phyloP scores from a whole-genome alignment of 352 stramenopile genomes.

The Phytophthora crassamura region DNA sequence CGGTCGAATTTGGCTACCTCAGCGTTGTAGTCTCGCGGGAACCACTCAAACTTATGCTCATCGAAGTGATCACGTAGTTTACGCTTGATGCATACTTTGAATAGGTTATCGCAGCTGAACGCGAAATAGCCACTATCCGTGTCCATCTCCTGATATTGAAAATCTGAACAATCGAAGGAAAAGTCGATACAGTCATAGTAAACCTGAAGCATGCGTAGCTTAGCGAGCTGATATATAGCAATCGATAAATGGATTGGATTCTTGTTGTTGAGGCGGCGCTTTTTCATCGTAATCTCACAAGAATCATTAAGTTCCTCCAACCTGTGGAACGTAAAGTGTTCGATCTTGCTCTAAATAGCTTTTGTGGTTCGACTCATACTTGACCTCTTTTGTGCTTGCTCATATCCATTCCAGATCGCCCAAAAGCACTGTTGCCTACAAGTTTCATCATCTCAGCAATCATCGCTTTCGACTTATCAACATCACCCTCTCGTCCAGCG shows the following conservation, averaged over 20 bases:
- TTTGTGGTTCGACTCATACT: slow-evolving; percentile 9
- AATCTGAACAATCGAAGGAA: slow-evolving; percentile 6
- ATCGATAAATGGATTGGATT: too few species aligned
- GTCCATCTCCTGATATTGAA: slow-evolving; percentile 1
- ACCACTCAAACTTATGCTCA: not conserved
- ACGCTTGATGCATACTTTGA: too few species aligned
- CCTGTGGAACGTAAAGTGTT: too few species aligned
- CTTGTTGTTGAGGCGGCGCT: too few species aligned
- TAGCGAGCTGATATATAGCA: not conserved
- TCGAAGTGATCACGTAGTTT: slow-evolving; percentile 4
- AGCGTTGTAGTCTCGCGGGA: too few species aligned
- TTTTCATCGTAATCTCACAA: too few species aligned
- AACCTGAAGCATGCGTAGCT: slow-evolving; percentile 1
- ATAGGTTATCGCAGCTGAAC: too few species aligned
- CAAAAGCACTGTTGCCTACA: slow-evolving; percentile 14
- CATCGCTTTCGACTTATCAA: slow-evolving; percentile 26
- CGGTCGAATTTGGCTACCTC: slow-evolving; percentile 4
- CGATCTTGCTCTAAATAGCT: not conserved
- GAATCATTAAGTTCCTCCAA: too few species aligned
- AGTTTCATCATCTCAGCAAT: slow-evolving; percentile 30
- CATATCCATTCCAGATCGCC: not conserved
- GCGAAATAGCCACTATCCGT: too few species aligned
- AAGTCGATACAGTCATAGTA: slow-evolving; percentile 18
- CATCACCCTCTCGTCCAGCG: slow-evolving; percentile 34
- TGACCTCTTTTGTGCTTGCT: slow-evolving; percentile 19